Conservation (phyloP, 768 basidiomycete genomes). For the Boletus huronensis region DNA sequence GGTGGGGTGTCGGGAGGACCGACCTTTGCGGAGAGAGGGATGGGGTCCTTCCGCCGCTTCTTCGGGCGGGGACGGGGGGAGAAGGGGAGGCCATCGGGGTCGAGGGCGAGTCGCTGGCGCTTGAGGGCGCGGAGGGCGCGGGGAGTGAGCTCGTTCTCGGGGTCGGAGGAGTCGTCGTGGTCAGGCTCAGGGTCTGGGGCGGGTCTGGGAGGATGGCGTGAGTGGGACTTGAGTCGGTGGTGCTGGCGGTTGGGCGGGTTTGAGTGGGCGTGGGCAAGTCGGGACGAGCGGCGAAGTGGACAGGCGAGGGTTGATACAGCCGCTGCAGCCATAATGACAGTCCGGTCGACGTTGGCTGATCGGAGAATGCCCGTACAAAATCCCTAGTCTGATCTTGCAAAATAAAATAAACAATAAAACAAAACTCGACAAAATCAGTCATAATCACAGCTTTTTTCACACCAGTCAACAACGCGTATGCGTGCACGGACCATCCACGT, state of each 20-base stretch:
- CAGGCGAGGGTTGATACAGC: slow-evolving; percentile 25
- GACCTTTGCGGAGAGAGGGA: background rate
- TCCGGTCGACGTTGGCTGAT: slow-evolving; percentile 18
- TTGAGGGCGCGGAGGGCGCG: slow-evolving; percentile 35
- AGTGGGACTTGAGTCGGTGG: background rate
- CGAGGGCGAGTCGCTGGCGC: slow-evolving; percentile 31
- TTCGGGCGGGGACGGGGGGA: slow-evolving; percentile 8
- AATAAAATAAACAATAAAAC: background rate
- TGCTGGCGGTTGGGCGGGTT: background rate
- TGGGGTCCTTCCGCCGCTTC: slow-evolving; percentile 23
- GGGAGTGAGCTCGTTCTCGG: slow-evolving; percentile 32
- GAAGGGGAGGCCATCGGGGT: slow-evolving; percentile 28
- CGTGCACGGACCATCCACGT: slow-evolving; percentile 31
- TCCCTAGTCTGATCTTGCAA: background rate
- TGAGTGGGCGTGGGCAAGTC: slow-evolving; percentile 23
- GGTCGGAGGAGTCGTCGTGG: slow-evolving; percentile 21
- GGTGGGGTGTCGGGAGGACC: background rate
- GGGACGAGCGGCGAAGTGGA: slow-evolving; percentile 30
- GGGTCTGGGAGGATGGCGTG: background rate
- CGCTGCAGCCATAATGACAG: slow-evolving; percentile 29
- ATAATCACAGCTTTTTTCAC: background rate
- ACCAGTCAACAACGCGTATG: slow-evolving; percentile 18
- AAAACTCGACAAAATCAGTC: background rate
- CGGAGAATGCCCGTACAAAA: background rate
- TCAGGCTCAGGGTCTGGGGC: slow-evolving; percentile 17